Evolutionary conservation across 1,284 basidiomycete species (phyloP).

Genomic region (Cystobasidium sp.): DNA sequence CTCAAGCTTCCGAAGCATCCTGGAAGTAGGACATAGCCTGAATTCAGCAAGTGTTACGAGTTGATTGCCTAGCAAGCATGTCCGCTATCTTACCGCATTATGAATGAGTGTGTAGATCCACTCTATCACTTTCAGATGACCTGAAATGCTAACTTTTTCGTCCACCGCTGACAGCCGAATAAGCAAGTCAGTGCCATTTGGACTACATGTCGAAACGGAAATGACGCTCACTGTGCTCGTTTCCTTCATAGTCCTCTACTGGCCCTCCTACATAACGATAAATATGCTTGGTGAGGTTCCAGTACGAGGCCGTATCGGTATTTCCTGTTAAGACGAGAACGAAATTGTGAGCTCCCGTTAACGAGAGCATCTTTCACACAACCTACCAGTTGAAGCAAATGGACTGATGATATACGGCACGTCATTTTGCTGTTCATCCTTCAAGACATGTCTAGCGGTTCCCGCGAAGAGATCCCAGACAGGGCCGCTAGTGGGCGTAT

Average conservation of each 20-base stretch:
- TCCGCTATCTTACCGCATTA: conserved; percentile 5
- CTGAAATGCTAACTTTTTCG: conserved; percentile 18
- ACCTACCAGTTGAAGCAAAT: conserved; percentile 6
- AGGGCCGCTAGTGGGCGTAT: conserved; percentile 18
- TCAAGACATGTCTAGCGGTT: conserved; percentile 2
- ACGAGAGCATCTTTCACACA: neutral
- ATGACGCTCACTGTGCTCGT: conserved; percentile 12
- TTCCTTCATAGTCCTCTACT: conserved; percentile 3
- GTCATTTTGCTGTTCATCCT: conserved; percentile 16
- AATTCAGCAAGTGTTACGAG: too few relatives aligned
- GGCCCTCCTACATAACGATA: conserved; percentile 13
- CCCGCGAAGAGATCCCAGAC: conserved; percentile 35
- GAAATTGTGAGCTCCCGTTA: neutral
- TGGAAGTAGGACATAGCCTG: neutral
- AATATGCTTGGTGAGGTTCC: conserved; percentile 28
- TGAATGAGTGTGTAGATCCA: conserved; percentile 31
- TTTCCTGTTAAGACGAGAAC: conserved; percentile 11
- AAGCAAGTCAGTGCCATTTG: neutral
- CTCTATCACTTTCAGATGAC: conserved; percentile 14
- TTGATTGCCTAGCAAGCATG: too few relatives aligned
- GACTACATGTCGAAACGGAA: neutral
- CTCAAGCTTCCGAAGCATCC: neutral
- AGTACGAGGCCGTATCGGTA: conserved; percentile 27
- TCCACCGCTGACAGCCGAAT: conserved; percentile 13
- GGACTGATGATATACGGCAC: conserved; percentile 23